Conservation (phyloP, 2,329 filamentous ascomycete species). For the Alternaria longipes region DNA sequence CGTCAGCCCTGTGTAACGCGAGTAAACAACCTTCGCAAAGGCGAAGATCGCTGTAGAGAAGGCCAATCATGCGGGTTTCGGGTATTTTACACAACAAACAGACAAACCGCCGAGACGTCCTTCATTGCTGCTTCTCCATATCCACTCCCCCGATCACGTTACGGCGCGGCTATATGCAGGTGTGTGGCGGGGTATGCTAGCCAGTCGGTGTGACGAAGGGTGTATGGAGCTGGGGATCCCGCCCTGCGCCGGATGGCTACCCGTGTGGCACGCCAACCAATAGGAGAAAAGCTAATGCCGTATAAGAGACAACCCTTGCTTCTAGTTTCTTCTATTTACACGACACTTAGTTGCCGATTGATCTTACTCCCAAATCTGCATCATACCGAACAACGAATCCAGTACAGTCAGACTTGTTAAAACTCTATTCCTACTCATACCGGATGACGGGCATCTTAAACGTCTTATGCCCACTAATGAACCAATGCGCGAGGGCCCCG, state of each 20-base stretch:
- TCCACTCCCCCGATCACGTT: not conserved
- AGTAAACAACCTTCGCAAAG: not conserved
- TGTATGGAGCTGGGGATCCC: not conserved
- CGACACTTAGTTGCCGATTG: not conserved
- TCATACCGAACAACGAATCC: not conserved
- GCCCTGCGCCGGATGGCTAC: not conserved
- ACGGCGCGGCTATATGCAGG: not conserved
- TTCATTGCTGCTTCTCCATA: not conserved
- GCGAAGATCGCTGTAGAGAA: not conserved
- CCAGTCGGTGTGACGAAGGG: not conserved
- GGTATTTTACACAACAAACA: not conserved
- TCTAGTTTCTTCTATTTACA: not conserved
- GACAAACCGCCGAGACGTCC: not conserved
- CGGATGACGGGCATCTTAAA: conserved; percentile 34
- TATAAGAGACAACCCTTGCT: not conserved
- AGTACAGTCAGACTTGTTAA: not conserved
- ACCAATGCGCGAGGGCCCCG: conserved; percentile 35
- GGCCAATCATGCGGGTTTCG: not conserved
- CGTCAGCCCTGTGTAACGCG: not conserved
- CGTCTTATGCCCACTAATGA: conserved; percentile 27
- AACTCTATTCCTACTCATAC: conserved; percentile 24
- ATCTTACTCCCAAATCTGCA: not conserved
- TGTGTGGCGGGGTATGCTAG: not conserved
- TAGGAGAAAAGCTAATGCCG: not conserved
- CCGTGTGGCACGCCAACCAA: not conserved